Evolutionary conservation across 1,139 yeast genomes (phyloP), one percentile per base, ranked within the genome.

Genomic region (Nakaseomyces delphensis): DNA sequence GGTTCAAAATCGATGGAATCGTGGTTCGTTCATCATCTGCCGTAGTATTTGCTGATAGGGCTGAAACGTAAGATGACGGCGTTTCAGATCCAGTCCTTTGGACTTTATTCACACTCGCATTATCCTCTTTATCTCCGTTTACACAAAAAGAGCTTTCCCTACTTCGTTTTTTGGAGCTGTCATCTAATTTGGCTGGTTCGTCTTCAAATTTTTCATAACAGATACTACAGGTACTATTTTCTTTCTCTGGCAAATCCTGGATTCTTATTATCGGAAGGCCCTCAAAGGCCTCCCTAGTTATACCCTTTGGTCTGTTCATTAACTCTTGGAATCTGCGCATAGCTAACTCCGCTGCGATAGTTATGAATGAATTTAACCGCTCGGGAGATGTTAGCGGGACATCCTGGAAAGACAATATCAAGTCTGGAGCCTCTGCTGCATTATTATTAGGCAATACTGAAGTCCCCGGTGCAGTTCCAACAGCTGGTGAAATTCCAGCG

Each of bases 321-420:
- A 65, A 69, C 33, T 71, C 70, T 4, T 76, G 66, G 24, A 79
- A 74, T 15, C 84, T 76, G 28, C 79, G 66, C 54, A 79, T 70
- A 0, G 87, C 87, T 65, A 81, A 71, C 39, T 77, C 78, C 0
- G 87, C 79, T 1, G 87, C 87, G 44, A 80, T 63, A 25, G 81
- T 67, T 10, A 81, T 75, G 45, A 81, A 70, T 45, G 77, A 76
- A 27, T 73, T 70, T 29, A 64, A 45, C 20, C 63, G 55, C 9
- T 59, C 57, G 19, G 58, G 58, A 3, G 63, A 53, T 15, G 56
- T 47, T 3, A 50, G 42, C 1, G 79, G 72, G 40, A 77, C 77
- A 52, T 79, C 78, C 13, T 86, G 84, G 36, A 81, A 74, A 24
- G 80, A 76, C 55, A 81, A 64, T 18, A 46, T 77, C 67, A 46